Evolutionary conservation across 2,329 filamentous ascomycete species (phyloP), one percentile per base, ranked within the genome.

Genomic region (Chalaropsis thielavioides): DNA sequence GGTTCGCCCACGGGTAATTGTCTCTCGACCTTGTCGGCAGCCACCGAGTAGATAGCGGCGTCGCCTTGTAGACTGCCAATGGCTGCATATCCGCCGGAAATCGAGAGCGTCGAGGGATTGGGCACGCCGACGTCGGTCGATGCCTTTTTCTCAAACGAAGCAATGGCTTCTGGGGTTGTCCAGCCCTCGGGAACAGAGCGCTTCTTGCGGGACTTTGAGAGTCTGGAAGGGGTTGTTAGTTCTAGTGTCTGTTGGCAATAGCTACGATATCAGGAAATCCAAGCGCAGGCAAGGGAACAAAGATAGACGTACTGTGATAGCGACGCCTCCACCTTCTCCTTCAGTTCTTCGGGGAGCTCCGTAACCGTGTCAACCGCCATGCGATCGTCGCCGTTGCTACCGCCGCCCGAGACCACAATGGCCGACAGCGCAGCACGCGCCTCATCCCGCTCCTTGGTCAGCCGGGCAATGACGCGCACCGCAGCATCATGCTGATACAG

Each of bases 401-500:
- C 76, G 11, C 75, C 76, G 65, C 76, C 76, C 31, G 85, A 84
- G 56, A 96, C 85, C 1, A 89, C 89, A 15, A 97, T 83, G 73
- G 89, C 90, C 43, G 90, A 90, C 62, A 99, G 78, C 15, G 94
- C 90, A 75, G 94, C 88, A 69, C 92, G 83, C 58, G 94, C 92
- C 75, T 97, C 92, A 71, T 99, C 92, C 68, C 94, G 80, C 79
- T 99, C 94, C 73, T 84, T 87, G n/a, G 89, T 88, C 73, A 99
- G 74, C 60, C 92, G 84, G 69, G 91, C 91, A 76, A 99, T 96
- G 61, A 99, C 94, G 68, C 94, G 83, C 61, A 95, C 86, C n/a
- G 94, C 94, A 1, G 94, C 92, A 79, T 99, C 94, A 71, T 97
- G 90, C 76, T 97, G 92, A 76, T 99, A 99, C 27, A 99, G 81